Conservation (phyloP, 225 moss, liverwort and hornwort genomes). For the Sphagnum contortum region DNA sequence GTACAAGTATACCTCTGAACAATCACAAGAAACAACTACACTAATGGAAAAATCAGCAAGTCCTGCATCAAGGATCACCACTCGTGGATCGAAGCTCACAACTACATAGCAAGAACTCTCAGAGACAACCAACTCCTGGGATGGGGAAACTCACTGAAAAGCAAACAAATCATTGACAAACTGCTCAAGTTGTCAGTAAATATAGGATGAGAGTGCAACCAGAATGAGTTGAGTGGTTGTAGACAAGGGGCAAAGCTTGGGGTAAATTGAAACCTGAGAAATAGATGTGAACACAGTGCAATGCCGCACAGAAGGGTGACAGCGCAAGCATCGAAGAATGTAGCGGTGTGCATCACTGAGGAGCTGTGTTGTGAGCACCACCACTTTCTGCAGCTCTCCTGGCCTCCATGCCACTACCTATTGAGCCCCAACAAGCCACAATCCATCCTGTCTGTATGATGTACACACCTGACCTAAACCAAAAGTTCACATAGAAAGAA, state of each 20-base stretch:
- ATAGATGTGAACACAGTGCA: slow-evolving; percentile 87
- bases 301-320: slow-evolving; percentile 54
- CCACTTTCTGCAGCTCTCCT: slow-evolving; percentile 63
- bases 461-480: neutral
- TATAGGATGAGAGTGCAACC: too few relatives aligned
- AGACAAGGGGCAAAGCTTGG: too few relatives aligned
- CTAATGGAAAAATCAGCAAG: neutral
- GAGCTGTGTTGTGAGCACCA: slow-evolving; percentile 63
- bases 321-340: slow-evolving; percentile 62
- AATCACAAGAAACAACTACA: too few relatives aligned
- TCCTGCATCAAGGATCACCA: too few relatives aligned
- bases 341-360: slow-evolving; percentile 80
- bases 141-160: too few relatives aligned
- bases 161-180: too few relatives aligned
- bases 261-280: slow-evolving; percentile 49
- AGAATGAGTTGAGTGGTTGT: too few relatives aligned
- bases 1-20: neutral
- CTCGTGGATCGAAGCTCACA: too few relatives aligned
- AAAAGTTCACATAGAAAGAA: slow-evolving; percentile 3
- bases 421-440: slow-evolving; percentile 20
- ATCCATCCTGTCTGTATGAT: neutral
- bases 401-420: slow-evolving; percentile 79
- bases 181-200: too few relatives aligned
- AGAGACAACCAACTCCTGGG: too few relatives aligned
- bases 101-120: neutral